These are phyloP conservation scores for Aureobasidium musti DNA, from an alignment of 2,329 filamentous ascomycete genomes.

Conservation along the genomic window DNA sequence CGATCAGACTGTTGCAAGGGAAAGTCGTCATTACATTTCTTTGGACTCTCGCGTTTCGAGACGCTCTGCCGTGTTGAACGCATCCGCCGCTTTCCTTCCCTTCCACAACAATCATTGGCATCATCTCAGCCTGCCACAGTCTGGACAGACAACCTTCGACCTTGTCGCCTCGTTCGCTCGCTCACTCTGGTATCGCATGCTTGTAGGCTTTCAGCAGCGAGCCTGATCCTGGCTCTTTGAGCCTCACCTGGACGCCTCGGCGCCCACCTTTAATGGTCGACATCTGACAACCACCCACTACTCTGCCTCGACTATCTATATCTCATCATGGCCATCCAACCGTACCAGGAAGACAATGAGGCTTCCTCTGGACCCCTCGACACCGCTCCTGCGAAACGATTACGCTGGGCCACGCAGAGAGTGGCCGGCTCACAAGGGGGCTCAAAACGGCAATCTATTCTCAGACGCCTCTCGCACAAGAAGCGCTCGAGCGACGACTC, in stretches of 20 bases:
- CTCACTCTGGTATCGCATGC: conserved; percentile 19
- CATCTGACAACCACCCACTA: not conserved
- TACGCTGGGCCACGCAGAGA: conserved; percentile 96
- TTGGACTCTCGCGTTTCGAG: conserved; percentile 13
- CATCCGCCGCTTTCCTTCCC: conserved; percentile 13
- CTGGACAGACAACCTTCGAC: conserved; percentile 6
- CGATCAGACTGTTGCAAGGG: not conserved
- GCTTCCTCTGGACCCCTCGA: conserved; percentile 58
- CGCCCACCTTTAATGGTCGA: conserved; percentile 3
- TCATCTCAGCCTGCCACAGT: not conserved
- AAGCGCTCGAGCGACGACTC: conserved; percentile 40
- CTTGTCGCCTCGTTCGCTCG: conserved; percentile 6
- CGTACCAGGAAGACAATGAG: conserved; percentile 49
- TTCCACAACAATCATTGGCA: not conserved
- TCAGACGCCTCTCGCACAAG: conserved; percentile 59
- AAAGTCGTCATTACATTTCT: conserved; percentile 24
- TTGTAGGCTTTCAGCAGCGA: conserved; percentile 18
- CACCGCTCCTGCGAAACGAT: conserved; percentile 59
- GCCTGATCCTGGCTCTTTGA: conserved; percentile 28
- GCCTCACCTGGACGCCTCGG: conserved; percentile 23
- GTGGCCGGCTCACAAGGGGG: conserved; percentile 72
- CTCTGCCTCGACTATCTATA: not conserved
- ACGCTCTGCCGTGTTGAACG: conserved; percentile 12
- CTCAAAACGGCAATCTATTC: conserved; percentile 79
- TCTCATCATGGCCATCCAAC: conserved; percentile 32